Conservation (phyloP, 306 rosid genomes). For the Amphicarpaea edgeworthii region DNA sequence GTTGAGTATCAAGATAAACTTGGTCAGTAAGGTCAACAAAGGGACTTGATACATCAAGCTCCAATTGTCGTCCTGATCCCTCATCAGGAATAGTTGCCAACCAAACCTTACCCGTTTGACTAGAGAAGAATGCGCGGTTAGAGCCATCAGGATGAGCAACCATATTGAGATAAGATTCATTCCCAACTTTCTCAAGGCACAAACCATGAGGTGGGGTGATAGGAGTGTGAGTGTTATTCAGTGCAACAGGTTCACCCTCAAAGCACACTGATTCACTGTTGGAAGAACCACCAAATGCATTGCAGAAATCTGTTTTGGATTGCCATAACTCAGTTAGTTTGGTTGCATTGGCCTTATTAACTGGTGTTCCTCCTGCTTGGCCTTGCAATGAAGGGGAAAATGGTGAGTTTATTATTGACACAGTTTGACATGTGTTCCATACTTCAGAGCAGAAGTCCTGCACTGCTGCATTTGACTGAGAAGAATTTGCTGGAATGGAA, state of each 20-base stretch:
- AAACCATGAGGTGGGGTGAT: conserved; percentile 68
- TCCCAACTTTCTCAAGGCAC: conserved; percentile 95
- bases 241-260: conserved; percentile 67
- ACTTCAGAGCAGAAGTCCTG: conserved; percentile 70
- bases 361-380: conserved; percentile 54
- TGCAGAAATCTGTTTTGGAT: conserved; percentile 72
- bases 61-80: conserved; percentile 70
- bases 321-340: conserved; percentile 72
- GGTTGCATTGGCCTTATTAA: conserved; percentile 56
- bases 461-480: conserved; percentile 65
- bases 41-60: conserved; percentile 71
- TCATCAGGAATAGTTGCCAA: conserved; percentile 77
- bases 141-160: conserved; percentile 94
- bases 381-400: conserved; percentile 76
- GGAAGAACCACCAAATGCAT: conserved; percentile 79
- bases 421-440: conserved; percentile 87
- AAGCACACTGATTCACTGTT: conserved; percentile 68
- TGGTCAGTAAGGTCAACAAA: conserved; percentile 87
- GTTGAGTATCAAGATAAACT: conserved; percentile 71
- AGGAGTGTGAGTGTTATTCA: conserved; percentile 56
- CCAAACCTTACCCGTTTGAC: conserved; percentile 83
- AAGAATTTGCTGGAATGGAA: conserved; percentile 64
- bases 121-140: conserved; percentile 82
- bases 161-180: conserved; percentile 87
- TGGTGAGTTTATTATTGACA: conserved; percentile 78